phyloP scores from a whole-genome alignment of 2,329 filamentous ascomycete species.

The Arthrinium puccinioides region DNA sequence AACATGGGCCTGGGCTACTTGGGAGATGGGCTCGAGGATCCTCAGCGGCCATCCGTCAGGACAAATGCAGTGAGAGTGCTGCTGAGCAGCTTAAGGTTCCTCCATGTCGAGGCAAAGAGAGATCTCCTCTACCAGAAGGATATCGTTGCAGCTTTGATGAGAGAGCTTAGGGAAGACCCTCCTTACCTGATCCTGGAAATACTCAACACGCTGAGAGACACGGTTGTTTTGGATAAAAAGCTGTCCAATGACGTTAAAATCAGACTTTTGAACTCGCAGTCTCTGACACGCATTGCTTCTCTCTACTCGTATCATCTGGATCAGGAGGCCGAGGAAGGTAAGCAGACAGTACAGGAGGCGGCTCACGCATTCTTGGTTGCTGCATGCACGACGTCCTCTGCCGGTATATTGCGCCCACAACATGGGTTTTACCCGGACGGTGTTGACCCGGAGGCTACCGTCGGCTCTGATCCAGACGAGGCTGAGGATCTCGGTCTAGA shows the following conservation, averaged over 20 bases:
- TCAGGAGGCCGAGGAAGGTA: slow-evolving; percentile 22
- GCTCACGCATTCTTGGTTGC: slow-evolving; percentile 70
- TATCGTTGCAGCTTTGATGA: slow-evolving; percentile 63
- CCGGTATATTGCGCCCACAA: slow-evolving; percentile 69
- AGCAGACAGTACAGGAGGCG: slow-evolving; percentile 50
- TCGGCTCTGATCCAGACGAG: slow-evolving; percentile 33
- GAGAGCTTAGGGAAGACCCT: slow-evolving; percentile 70
- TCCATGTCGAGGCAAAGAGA: slow-evolving; percentile 69
- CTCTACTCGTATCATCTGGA: slow-evolving; percentile 59
- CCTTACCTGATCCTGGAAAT: slow-evolving; percentile 69
- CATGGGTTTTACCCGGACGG: slow-evolving; percentile 79
- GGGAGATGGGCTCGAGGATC: slow-evolving; percentile 54
- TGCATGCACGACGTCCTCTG: slow-evolving; percentile 65
- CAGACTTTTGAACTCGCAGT: slow-evolving; percentile 66
- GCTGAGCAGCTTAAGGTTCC: slow-evolving; percentile 68
- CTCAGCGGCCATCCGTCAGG: slow-evolving; percentile 68
- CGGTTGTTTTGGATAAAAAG: slow-evolving; percentile 68
- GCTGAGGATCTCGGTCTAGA: slow-evolving; percentile 60
- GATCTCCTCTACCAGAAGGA: slow-evolving; percentile 77
- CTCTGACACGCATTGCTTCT: slow-evolving; percentile 63
- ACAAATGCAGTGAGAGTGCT: slow-evolving; percentile 79
- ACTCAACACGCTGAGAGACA: slow-evolving; percentile 59
- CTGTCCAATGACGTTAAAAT: slow-evolving; percentile 69
- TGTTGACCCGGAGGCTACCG: slow-evolving; percentile 43
- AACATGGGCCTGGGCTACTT: slow-evolving; percentile 67